Percentiles rank a stretch among this genome's conserved stretches.
phyloP scores from a whole-genome alignment of 1,284 basidiomycete genomes.

The Ustilago hordei region DNA sequence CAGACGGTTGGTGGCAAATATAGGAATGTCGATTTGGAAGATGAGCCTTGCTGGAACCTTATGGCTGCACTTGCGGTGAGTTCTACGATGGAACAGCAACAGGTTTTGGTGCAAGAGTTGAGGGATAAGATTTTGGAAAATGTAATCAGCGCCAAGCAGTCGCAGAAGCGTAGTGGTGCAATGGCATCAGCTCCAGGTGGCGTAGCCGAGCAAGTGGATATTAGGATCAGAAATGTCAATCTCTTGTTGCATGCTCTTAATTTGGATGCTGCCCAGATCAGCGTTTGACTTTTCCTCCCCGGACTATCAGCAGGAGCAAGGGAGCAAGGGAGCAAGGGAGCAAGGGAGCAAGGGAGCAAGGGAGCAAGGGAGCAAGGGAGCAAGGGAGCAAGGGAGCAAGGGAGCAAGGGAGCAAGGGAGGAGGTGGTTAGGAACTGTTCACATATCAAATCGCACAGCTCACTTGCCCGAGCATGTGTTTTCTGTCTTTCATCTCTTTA shows the following conservation, averaged over 20 bases:
- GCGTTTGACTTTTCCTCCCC: conserved; percentile 39
- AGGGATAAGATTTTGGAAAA: conserved; percentile 93
- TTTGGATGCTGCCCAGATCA: conserved; percentile 68
- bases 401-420: not conserved
- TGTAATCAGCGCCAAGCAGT: conserved; percentile 77
- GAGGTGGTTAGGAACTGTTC: not conserved
- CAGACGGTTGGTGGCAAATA: conserved; percentile 44
- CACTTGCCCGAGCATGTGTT: no score
- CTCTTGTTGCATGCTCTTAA: conserved; percentile 66
- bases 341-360: not conserved
- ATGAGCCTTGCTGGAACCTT: conserved; percentile 93
- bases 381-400: not conserved
- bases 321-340: not conserved
- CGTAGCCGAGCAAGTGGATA: conserved; percentile 36
- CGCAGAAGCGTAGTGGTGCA: conserved; percentile 40
- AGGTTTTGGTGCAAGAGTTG: conserved; percentile 83
- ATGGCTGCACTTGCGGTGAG: conserved; percentile 88
- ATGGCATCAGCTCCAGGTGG: conserved; percentile 16
- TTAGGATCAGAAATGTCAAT: conserved; percentile 66
- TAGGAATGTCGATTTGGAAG: conserved; percentile 77
- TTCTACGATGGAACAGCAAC: conserved; percentile 84
- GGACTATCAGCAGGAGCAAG: not conserved
- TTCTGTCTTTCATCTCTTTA: no score
- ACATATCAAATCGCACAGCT: no score
- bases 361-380: not conserved